These are phyloP conservation scores for Curvularia sp. DNA, from an alignment of 2,329 filamentous ascomycete species.

Conservation along the genomic window DNA sequence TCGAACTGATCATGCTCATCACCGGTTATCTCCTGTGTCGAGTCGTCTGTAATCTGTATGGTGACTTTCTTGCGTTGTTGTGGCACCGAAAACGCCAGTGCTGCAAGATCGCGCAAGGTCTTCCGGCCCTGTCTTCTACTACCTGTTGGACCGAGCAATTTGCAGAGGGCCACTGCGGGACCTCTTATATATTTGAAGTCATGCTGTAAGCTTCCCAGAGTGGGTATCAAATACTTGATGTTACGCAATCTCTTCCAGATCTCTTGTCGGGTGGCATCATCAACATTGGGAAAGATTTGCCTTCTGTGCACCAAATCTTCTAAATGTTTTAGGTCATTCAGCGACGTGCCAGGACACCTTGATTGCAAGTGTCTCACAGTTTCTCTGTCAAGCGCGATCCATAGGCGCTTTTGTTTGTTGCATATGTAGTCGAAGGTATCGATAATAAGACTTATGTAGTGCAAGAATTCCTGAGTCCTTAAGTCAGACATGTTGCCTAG, in stretches of 20 bases:
- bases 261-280: background rate
- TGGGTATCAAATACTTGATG: background rate
- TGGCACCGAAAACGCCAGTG: background rate
- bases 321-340: background rate
- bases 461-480: constrained; percentile 1
- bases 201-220: background rate
- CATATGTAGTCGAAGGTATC: background rate
- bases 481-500: background rate
- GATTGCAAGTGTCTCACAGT: background rate
- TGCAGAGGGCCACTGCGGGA: background rate
- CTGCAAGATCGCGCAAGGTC: background rate
- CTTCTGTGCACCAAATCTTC: background rate
- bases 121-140: background rate
- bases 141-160: background rate
- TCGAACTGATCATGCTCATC: background rate
- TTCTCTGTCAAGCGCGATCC: background rate
- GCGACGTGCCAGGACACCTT: background rate
- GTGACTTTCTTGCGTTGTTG: background rate
- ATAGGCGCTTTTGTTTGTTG: background rate
- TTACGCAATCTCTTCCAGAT: background rate
- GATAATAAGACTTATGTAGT: background rate
- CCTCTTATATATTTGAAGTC: background rate
- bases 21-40: background rate
- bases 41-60: constrained; percentile 1
- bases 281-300: background rate